These are phyloP conservation scores for Macrophomina pseudophaseolina DNA, from an alignment of 2,329 filamentous ascomycete species.

Conservation along the genomic window DNA sequence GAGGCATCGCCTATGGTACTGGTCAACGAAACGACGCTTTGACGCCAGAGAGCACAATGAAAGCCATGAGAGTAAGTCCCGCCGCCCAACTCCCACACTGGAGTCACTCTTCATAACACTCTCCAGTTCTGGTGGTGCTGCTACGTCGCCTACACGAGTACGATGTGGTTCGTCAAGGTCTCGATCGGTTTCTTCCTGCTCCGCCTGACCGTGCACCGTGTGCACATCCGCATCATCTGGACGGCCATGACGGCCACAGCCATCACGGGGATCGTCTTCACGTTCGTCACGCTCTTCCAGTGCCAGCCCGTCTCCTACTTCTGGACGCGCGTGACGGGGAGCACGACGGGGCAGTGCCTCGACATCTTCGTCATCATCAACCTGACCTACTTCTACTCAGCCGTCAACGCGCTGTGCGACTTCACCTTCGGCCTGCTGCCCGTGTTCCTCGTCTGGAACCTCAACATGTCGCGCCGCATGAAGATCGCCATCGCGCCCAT, in stretches of 20 bases:
- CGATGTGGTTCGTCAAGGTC: conserved; percentile 11
- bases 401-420: conserved; percentile 53
- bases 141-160: conserved; percentile 16
- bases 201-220: neutral
- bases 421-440: conserved; percentile 58
- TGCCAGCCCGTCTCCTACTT: conserved; percentile 57
- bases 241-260: conserved; percentile 42
- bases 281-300: conserved; percentile 58
- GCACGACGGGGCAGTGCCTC: conserved; percentile 48
- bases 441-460: conserved; percentile 56
- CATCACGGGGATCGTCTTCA: conserved; percentile 47
- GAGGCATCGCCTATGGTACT: conserved; percentile 16
- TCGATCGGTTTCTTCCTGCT: conserved; percentile 13
- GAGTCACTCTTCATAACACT: neutral
- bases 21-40: conserved; percentile 32
- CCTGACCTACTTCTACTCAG: conserved; percentile 54
- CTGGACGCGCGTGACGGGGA: conserved; percentile 49
- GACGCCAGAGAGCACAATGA: conserved; percentile 30
- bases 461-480: conserved; percentile 55
- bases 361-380: conserved; percentile 48
- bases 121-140: conserved; percentile 18
- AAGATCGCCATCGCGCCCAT: conserved; percentile 55
- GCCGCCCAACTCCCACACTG: neutral
- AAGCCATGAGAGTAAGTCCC: conserved; percentile 31
- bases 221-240: conserved; percentile 42